phyloP scores from a whole-genome alignment of 2,329 filamentous ascomycete species.

The Pseudocercospora crystallina region DNA sequence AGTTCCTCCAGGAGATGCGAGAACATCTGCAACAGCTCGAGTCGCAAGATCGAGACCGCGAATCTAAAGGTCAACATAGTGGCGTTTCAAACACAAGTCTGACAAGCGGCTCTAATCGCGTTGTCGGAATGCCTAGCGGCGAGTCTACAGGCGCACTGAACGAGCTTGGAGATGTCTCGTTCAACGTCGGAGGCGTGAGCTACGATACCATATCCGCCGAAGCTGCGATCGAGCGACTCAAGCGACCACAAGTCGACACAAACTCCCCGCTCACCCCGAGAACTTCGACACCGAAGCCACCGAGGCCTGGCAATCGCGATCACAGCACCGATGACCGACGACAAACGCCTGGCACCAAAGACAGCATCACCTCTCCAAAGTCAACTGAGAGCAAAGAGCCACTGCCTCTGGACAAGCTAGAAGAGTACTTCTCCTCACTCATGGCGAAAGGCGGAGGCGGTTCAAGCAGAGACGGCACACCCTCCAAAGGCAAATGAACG shows the following conservation, averaged over 20 bases:
- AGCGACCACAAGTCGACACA: conserved; percentile 20
- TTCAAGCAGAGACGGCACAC: conserved; percentile 18
- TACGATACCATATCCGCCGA: conserved; percentile 36
- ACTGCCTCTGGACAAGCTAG: conserved; percentile 52
- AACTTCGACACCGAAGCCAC: conserved; percentile 20
- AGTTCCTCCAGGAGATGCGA: conserved; percentile 37
- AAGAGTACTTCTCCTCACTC: conserved; percentile 60
- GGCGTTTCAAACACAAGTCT: conserved; percentile 23
- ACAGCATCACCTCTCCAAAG: conserved; percentile 6
- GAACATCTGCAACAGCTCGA: conserved; percentile 74
- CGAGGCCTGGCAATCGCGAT: conserved; percentile 14
- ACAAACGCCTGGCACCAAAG: conserved; percentile 7
- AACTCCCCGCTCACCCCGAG: conserved; percentile 14
- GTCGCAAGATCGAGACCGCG: conserved; percentile 59
- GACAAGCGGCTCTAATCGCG: conserved; percentile 18
- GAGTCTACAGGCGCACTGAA: conserved; percentile 36
- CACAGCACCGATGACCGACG: conserved; percentile 1
- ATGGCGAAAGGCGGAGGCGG: conserved; percentile 52
- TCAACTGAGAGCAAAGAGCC: conserved; percentile 48
- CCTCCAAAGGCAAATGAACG: conserved; percentile 8
- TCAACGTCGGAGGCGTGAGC: conserved; percentile 97
- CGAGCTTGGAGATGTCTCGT: conserved; percentile 45
- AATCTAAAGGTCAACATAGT: conserved; percentile 24
- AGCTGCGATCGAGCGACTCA: conserved; percentile 35
- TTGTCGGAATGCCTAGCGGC: conserved; percentile 35